Evolutionary conservation across 2,329 filamentous ascomycete species (phyloP), one percentile per base, ranked within the genome.

Genomic region (Alternaria brassicae): DNA sequence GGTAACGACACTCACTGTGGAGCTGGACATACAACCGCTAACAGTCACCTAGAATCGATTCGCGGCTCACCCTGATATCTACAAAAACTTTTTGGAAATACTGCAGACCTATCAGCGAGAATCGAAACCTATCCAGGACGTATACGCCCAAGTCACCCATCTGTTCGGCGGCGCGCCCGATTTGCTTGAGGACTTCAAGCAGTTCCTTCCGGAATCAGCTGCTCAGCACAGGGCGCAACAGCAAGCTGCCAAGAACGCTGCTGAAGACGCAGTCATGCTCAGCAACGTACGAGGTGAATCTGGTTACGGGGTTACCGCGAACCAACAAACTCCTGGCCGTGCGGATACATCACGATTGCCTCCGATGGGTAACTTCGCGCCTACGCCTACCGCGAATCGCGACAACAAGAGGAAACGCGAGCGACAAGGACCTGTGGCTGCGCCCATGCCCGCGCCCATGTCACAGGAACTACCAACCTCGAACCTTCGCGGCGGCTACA

Each of bases 1-100:
- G 89, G 93, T 95, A 81, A 47, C 13, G 23, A 12, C 12, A 36
- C 45, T 37, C 77, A 85, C 27, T 25, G 27, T 44, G 37, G 39
- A 50, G 12, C 36, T 37, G 40, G 39, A n/a, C 10, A 32, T 50
- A 37, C 25, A n/a, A 19, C 17, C 45, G 28, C 64, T 69, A 60
- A 71, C 45, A 6, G 53, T 56, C 9, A 10, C 23, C 15, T 65
- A 97, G 92, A 99, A 98, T 76, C 94, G 95, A 42, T 99, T 98
- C 79, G 90, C 96, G 70, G 90, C 93, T 72, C 93, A 96, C 66
- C 95, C 95, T 6, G 95, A 99, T 77, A 98, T 99, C 63, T 99
- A 99, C 82, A 99, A 99, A 78, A 94, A 99, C 75, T 99, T 99
- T 74, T 85, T 99, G 28, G 95, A 99, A 77, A 99, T 99, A 48